Percentiles rank a stretch among this genome's conserved stretches.
Conservation (phyloP, 108 stramenopile genomes). For the Nitzschia sp. region DNA sequence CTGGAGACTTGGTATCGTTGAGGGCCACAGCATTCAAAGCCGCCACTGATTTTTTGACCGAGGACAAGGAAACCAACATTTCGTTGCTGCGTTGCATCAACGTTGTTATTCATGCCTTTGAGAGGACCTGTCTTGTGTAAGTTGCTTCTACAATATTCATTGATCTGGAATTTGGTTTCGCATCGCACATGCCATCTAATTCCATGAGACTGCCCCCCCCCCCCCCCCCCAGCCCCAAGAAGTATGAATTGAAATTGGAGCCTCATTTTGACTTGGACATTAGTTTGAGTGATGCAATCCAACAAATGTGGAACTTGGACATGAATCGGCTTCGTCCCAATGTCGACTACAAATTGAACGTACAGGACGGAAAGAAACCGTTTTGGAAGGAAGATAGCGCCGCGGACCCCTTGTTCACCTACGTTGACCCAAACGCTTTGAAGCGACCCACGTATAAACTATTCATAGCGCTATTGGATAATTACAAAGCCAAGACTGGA, state of each 20-base stretch:
- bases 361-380: conserved; percentile 86
- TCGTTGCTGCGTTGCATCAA: conserved; percentile 61
- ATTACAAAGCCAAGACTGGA: conserved; percentile 74
- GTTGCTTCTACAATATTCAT: neutral
- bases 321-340: conserved; percentile 76
- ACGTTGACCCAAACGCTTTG: conserved; percentile 50
- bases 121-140: conserved; percentile 44
- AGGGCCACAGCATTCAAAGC: conserved; percentile 64
- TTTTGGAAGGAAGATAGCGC: conserved; percentile 81
- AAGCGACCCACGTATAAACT: conserved; percentile 80
- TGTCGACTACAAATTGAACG: conserved; percentile 79
- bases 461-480: conserved; percentile 82
- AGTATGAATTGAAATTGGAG: conserved; percentile 26
- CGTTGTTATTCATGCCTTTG: conserved; percentile 66
- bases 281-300: conserved; percentile 55
- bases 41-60: conserved; percentile 53
- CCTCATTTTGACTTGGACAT: conserved; percentile 34
- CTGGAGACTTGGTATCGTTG: conserved; percentile 47
- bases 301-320: conserved; percentile 90
- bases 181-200: conserved; percentile 3
- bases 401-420: conserved; percentile 76
- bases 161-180: neutral
- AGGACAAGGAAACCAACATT: conserved; percentile 55
- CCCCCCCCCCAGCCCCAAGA: conserved; percentile 18
- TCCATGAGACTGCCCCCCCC: neutral